These are phyloP conservation scores for Leucogyrophana mollusca DNA, from an alignment of 768 basidiomycete genomes.

Conservation along the genomic window DNA sequence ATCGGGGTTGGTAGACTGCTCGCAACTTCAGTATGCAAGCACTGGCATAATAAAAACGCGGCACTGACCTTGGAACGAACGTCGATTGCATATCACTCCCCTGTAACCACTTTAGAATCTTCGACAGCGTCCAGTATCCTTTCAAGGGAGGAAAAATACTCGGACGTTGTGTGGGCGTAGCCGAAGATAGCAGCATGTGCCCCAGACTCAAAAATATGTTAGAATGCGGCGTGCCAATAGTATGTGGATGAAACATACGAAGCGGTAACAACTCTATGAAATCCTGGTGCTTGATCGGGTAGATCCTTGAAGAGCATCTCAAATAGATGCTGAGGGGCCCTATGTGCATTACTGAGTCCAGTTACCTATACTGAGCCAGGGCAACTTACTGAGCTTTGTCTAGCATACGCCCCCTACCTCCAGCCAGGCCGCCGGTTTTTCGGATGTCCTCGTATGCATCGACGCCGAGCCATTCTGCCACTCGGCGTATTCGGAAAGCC, in stretches of 20 bases:
- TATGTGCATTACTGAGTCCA: constrained; percentile 9
- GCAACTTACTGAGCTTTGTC: constrained; percentile 34
- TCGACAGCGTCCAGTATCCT: constrained; percentile 37
- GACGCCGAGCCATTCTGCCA: constrained; percentile 57
- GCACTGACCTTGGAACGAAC: constrained; percentile 54
- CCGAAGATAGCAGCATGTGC: constrained; percentile 52
- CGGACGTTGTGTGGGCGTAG: constrained; percentile 29
- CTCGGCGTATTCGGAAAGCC: constrained; percentile 59
- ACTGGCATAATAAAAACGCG: background rate
- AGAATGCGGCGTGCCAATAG: constrained; percentile 4
- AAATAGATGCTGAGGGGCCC: constrained; percentile 14
- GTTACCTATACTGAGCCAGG: background rate
- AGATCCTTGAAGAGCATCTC: constrained; percentile 9
- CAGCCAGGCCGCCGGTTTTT: constrained; percentile 38
- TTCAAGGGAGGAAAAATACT: constrained; percentile 48
- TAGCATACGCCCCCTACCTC: constrained; percentile 31
- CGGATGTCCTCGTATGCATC: constrained; percentile 32
- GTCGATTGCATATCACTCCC: constrained; percentile 27
- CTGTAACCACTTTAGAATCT: constrained; percentile 47
- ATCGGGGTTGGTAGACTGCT: constrained; percentile 39
- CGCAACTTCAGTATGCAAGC: constrained; percentile 3
- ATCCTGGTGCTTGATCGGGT: constrained; percentile 1
- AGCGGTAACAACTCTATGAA: constrained; percentile 31
- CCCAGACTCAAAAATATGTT: constrained; percentile 44
- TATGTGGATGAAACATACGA: constrained; percentile 34